A percentile compares a stretch with the other conserved stretches of the same genome.
Conservation (phyloP, 352 stramenopile genomes). For the Globisporangium camurandrum region DNA sequence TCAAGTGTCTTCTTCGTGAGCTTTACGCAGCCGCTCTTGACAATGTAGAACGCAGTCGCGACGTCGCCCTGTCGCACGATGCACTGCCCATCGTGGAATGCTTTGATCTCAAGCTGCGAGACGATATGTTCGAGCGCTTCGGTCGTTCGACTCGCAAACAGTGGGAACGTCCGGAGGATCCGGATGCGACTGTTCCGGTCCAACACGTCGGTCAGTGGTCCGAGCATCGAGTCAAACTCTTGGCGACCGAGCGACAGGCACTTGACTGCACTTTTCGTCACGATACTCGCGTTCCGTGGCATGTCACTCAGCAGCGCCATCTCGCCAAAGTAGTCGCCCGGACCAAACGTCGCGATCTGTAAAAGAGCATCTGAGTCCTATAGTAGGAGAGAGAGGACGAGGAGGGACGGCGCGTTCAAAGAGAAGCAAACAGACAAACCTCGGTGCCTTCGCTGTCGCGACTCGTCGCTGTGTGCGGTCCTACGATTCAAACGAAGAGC, state of each 20-base stretch:
- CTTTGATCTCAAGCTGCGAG: slow-evolving; percentile 71
- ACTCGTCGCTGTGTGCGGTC: no score
- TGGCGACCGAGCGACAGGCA: slow-evolving; percentile 58
- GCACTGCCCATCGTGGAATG: slow-evolving; percentile 58
- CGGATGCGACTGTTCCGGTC: slow-evolving; percentile 65
- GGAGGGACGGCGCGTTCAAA: background rate
- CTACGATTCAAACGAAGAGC: no score
- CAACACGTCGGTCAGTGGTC: slow-evolving; percentile 63
- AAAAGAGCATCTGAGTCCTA: background rate
- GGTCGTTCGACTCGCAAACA: slow-evolving; percentile 42
- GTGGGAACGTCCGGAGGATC: slow-evolving; percentile 49
- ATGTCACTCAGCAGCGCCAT: slow-evolving; percentile 88
- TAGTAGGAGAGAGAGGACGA: background rate
- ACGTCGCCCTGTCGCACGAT: slow-evolving; percentile 48
- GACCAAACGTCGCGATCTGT: slow-evolving; percentile 51
- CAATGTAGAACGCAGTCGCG: slow-evolving; percentile 64
- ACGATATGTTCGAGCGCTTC: slow-evolving; percentile 65
- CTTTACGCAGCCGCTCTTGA: slow-evolving; percentile 71
- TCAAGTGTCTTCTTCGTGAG: slow-evolving; percentile 40
- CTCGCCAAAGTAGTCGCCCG: slow-evolving; percentile 89
- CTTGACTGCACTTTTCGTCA: slow-evolving; percentile 53
- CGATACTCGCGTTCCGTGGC: slow-evolving; percentile 71
- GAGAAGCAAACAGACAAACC: background rate
- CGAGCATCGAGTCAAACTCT: slow-evolving; percentile 75
- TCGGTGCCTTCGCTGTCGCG: no score